Evolutionary conservation across 306 rosid genomes (phyloP), one percentile per base, ranked within the genome.

Genomic region (Geum urbanum): DNA sequence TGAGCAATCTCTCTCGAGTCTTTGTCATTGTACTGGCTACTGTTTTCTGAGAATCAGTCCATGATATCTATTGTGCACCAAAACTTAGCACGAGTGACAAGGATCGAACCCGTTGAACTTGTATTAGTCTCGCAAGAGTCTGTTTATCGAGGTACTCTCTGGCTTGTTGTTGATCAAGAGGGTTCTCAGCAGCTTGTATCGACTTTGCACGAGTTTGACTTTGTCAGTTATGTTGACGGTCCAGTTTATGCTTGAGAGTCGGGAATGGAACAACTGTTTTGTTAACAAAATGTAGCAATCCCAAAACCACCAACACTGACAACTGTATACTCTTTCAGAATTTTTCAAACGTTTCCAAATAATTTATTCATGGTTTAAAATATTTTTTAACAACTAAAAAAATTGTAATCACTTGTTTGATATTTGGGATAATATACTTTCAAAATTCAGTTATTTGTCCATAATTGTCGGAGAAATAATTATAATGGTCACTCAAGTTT

Each of bases 1-100:
- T 94, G 84, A 92, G 40, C n/a, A 7, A 5, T 12, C 46, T 20
- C 70, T 66, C 47, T 32, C 40, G 60, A 37, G 51, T 14, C 61
- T 12, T 53, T 0, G n/a, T 52, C 40, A 44, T 43, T 39, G 62
- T 52, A 18, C 7, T 50, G 48, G 18, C 5, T 27, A 27, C 32
- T 27, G 32, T 14, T 9, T 5, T 40, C 49, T 18, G 35, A 32
- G 35, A 41, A 43, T 44, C 41, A 13, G 14, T 45, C 69, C 19
- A 20, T 54, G 20, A n/a, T 35, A 32, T 20, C 4, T 2, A 41
- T 54, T 7, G 3, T 52, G 50, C 39, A 10, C 19, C 2, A 40
- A 53, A 14, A 12, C 32, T 24, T 5, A 10, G 72, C 51, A 13
- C 0, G 63, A 41, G 43, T 27, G 20, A 46, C 52, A 63, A 50